Evolutionary conservation across 192 early-diverging fungal species (phyloP).

Genomic region (Piromyces sp.): DNA sequence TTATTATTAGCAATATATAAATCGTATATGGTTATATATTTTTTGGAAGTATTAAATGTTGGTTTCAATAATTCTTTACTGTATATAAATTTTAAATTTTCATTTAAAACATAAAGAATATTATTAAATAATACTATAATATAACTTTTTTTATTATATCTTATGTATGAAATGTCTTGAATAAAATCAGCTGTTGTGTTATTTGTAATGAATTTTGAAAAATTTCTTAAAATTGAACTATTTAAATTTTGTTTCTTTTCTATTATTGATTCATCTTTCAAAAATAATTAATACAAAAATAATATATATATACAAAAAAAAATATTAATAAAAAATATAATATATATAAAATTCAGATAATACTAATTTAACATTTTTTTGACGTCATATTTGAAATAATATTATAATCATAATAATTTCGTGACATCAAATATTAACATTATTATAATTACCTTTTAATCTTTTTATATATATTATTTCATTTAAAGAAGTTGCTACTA

Average conservation of each 20-base stretch:
- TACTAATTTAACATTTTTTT: no score
- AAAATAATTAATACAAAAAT: no score
- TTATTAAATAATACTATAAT: neutral
- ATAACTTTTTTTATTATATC: neutral
- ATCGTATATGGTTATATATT: neutral
- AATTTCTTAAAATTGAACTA: neutral
- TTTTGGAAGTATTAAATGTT: neutral
- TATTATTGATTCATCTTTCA: neutral
- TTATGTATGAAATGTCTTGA: neutral
- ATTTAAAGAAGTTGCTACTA: neutral
- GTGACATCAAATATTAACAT: no score
- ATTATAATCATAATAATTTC: no score
- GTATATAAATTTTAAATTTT: neutral
- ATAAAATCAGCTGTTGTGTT: neutral
- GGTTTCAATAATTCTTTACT: neutral
- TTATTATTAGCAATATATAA: neutral
- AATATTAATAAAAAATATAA: no score
- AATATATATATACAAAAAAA: no score
- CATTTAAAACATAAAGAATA: neutral
- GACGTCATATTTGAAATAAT: no score
- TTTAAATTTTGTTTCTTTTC: neutral
- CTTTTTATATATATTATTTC: neutral
- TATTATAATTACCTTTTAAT: neutral
- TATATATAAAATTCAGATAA: no score
- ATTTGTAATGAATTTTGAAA: neutral